Base-by-base conservation (phyloP, 2,329 filamentous ascomycete genomes). In the Bisporella sp. region DNA sequence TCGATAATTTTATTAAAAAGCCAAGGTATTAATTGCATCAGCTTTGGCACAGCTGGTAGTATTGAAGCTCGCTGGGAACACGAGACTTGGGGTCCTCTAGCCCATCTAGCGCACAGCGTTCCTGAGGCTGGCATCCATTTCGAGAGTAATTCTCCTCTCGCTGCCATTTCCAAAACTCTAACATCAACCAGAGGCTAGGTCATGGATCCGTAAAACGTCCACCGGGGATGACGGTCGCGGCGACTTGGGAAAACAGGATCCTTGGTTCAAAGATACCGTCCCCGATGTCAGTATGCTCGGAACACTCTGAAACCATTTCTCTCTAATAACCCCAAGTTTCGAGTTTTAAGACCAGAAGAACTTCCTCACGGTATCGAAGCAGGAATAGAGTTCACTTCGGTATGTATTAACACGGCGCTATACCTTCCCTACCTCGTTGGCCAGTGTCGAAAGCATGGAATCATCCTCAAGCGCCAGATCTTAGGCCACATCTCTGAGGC, bases 401-500 rank as follows among this genome's bases (percentile, higher is more conserved):
- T 96, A 40, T 96, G 91, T 70, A 92, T 96, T 66, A 96, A 97
- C 70, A 88, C 88, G 0, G 81, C 87, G 41, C 70, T 96, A 51
- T 97, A 96, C 69, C 80, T 96, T 2, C 82, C 88, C 4, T 96
- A 87, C 81, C 82, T 97, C 0, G 73, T 88, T 0, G 86, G 87
- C 0, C 85, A 93, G 69, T 95, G 89, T 66, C 75, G 87, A 31
- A 82, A 81, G 59, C 79, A 82, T 50, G 87, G 89, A 30, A 85
- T 87, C 5, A 72, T 81, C 1, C 72, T 92, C 61, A 78, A 79
- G 59, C 79, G 88, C 21, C 79, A 71, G 2, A 66, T 77, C 1
- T 68, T 91, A 44, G 68, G 71, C n/a, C 87, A 96, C 66, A 78
- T 97, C 52, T 69, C 74, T 0, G 85, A 95, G 41, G 89, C 89